phyloP scores from a whole-genome alignment of 345 rosid species.

The Hibiscus tridactylites region DNA sequence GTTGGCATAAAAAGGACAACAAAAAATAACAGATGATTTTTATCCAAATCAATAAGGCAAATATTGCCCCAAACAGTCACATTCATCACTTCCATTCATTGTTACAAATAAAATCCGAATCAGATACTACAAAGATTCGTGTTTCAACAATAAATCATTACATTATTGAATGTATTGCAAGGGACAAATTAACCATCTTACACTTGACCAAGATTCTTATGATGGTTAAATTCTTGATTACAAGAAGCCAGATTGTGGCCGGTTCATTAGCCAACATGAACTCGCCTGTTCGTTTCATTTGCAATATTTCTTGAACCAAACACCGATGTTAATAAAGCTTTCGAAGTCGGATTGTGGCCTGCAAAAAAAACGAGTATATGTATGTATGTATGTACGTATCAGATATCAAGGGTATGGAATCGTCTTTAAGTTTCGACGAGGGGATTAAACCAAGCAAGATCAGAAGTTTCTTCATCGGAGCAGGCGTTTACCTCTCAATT shows the following conservation, averaged over 20 bases:
- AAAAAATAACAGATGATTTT: too few species aligned
- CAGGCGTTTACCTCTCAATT: conserved; percentile 48
- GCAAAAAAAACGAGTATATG: conserved; percentile 22
- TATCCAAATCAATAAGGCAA: too few species aligned
- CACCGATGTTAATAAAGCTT: conserved; percentile 70
- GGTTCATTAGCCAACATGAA: background rate
- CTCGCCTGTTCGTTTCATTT: conserved; percentile 7
- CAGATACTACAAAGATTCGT: background rate
- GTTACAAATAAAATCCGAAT: background rate
- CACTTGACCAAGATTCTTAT: too few species aligned
- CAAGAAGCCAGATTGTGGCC: background rate
- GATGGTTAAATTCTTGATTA: too few species aligned
- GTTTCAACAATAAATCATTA: background rate
- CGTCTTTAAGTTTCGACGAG: background rate
- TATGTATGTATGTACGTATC: conserved; percentile 7
- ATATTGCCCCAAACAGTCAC: background rate
- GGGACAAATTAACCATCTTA: background rate
- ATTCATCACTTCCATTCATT: too few species aligned
- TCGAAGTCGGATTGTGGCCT: conserved; percentile 83
- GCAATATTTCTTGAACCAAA: conserved; percentile 80
- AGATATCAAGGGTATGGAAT: background rate
- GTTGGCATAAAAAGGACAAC: too few species aligned
- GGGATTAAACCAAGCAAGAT: background rate
- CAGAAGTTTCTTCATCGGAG: background rate
- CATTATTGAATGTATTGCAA: background rate